Conservation (phyloP, 371 early-diverging fungal species). For the Cladochytrium tenue region DNA sequence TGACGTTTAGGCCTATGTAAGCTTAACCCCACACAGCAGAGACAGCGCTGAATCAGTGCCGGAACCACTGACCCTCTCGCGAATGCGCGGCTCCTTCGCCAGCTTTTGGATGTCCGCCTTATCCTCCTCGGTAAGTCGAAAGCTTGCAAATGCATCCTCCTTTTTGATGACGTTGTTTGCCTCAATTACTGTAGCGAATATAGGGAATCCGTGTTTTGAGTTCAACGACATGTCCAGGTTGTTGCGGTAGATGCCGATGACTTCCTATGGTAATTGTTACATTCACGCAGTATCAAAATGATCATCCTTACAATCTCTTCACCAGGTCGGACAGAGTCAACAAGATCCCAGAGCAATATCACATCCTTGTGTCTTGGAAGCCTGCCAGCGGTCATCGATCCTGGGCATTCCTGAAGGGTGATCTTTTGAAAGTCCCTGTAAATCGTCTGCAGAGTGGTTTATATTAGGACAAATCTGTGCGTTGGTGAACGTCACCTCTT, state of each 20-base stretch:
- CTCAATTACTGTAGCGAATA: slow-evolving; percentile 95
- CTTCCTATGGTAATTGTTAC: slow-evolving; percentile 62
- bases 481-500: slow-evolving; percentile 55
- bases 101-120: slow-evolving; percentile 78
- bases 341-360: slow-evolving; percentile 94
- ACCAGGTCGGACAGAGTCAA: slow-evolving; percentile 97
- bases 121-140: slow-evolving; percentile 91
- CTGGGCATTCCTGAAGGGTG: slow-evolving; percentile 98
- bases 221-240: slow-evolving; percentile 90
- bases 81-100: slow-evolving; percentile 79
- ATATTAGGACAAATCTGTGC: neutral
- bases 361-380: slow-evolving; percentile 96
- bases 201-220: slow-evolving; percentile 95
- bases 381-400: slow-evolving; percentile 95
- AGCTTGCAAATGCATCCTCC: slow-evolving; percentile 83
- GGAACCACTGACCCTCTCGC: slow-evolving; percentile 66
- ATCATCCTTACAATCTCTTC: slow-evolving; percentile 83
- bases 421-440: slow-evolving; percentile 98
- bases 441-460: slow-evolving; percentile 66
- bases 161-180: slow-evolving; percentile 89
- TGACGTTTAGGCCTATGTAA: slow-evolving; percentile 1
- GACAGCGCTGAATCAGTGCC: too few species aligned
- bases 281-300: neutral
- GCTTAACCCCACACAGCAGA: slow-evolving; percentile 1
- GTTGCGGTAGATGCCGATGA: slow-evolving; percentile 97